Evolutionary conservation across 768 basidiomycete species (phyloP).

Genomic region (Collybia nuda): DNA sequence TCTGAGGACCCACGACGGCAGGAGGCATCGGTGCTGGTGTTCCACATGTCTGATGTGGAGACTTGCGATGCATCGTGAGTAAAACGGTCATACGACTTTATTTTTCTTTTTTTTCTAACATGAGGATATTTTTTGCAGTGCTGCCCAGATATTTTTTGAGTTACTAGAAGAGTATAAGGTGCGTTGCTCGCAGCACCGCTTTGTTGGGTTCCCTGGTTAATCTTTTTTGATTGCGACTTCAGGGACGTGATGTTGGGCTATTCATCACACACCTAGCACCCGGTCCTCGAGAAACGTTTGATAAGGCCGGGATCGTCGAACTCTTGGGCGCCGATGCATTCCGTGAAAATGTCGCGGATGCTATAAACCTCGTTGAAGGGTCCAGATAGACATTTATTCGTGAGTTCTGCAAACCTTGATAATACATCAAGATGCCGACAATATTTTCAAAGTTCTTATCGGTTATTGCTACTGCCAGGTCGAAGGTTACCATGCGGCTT

Average conservation of each 20-base stretch:
- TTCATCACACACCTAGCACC: constrained; percentile 51
- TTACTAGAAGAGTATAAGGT: constrained; percentile 78
- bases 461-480: too few relatives aligned
- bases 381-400: constrained; percentile 8
- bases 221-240: constrained; percentile 1
- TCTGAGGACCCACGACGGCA: constrained; percentile 82
- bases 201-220: not conserved
- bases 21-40: constrained; percentile 76
- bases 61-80: constrained; percentile 88
- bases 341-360: constrained; percentile 49
- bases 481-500: not conserved
- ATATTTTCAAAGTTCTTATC: too few relatives aligned
- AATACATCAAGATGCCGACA: too few relatives aligned
- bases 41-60: constrained; percentile 93
- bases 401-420: not conserved
- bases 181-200: constrained; percentile 7
- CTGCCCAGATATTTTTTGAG: constrained; percentile 82
- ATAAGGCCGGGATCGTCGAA: constrained; percentile 50
- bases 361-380: constrained; percentile 42
- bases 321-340: constrained; percentile 49
- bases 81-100: not conserved
- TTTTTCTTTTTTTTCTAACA: constrained; percentile 1
- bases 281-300: constrained; percentile 38
- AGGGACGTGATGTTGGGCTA: constrained; percentile 50
- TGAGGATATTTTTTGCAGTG: constrained; percentile 40